Evolutionary conservation across 2,329 filamentous ascomycete species (phyloP), one percentile per base, ranked within the genome.

Genomic region (Xylariomycetidae sp.): DNA sequence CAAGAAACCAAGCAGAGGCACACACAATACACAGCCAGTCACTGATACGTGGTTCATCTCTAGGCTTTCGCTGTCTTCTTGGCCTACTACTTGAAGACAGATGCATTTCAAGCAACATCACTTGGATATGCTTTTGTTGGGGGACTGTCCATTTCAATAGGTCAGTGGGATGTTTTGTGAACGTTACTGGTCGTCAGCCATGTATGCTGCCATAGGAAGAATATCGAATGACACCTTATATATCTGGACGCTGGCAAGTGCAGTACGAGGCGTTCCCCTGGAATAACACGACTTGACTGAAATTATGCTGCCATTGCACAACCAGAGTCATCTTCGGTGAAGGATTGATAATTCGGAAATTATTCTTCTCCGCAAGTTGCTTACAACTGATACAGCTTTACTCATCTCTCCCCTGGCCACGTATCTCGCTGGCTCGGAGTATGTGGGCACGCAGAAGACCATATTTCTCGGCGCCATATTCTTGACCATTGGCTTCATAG

Each of bases 61-160:
- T 35, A 72, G 67, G 70, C 73, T 2, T 85, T 74, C 41, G 58
- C 64, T 29, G 70, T 78, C 22, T 79, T 78, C 46, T 63, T 78
- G 4, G 73, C 74, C 4, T 67, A 76, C 45, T 77, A 76, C 38
- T 62, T 77, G 12, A 64, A 69, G 13, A 72, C 72, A 30, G 64
- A 78, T 33, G 67, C 70, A 15, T 88, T 84, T 42, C 71, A 77
- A 11, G 74, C 82, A 3, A 77, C 74, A 0, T 61, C 73, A 3
- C 69, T 89, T 2, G 70, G 80, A 5, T 89, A 82, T 57, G 85
- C 85, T 25, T 88, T 90, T 53, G 71, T 90, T n/a, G 85, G 85
- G 17, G 80, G 80, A 0, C 63, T 86, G 0, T 82, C 77, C 18
- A 76, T 85, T 27, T 78, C 77, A 2, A 69, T 67, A 32, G 54